Evolutionary conservation across 352 stramenopile species (phyloP).

Genomic region (Pythium dissimile): DNA sequence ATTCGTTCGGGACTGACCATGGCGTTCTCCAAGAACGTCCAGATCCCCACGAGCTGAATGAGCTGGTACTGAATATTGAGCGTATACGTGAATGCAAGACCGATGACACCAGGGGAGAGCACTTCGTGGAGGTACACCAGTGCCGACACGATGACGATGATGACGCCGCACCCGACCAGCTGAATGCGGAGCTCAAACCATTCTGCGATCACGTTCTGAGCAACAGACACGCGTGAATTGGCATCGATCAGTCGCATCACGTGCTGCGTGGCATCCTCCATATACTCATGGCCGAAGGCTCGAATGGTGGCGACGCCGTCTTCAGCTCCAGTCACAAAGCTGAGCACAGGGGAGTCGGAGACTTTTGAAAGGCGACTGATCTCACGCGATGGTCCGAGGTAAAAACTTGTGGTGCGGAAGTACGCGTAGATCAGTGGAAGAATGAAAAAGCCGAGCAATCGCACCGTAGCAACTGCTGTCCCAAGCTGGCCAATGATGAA

Average conservation of each 20-base stretch:
- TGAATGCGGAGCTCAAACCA: conserved; percentile 51
- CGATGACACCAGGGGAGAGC: conserved; percentile 61
- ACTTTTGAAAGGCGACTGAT: conserved; percentile 34
- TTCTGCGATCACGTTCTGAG: conserved; percentile 21
- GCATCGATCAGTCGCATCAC: conserved; percentile 28
- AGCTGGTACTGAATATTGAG: conserved; percentile 77
- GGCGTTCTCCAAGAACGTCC: conserved; percentile 26
- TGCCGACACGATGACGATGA: conserved; percentile 31
- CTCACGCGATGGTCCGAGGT: conserved; percentile 40
- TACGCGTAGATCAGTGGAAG: conserved; percentile 85
- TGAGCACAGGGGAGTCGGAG: conserved; percentile 41
- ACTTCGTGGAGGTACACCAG: conserved; percentile 30
- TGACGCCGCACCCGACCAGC: conserved; percentile 34
- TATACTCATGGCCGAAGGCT: conserved; percentile 29
- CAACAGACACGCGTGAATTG: conserved; percentile 27
- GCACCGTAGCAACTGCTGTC: conserved; percentile 73
- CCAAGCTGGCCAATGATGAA: conserved; percentile 57
- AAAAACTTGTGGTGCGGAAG: conserved; percentile 37
- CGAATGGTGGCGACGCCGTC: conserved; percentile 31
- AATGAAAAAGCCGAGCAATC: conserved; percentile 70
- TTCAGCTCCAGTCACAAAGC: conserved; percentile 24
- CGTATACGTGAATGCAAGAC: conserved; percentile 85
- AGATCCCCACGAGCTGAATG: conserved; percentile 44
- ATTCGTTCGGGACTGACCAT: conserved; percentile 51
- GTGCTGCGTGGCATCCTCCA: conserved; percentile 17